Conservation (phyloP, 805 yeast genomes). For the Myxozyma kluyveri region DNA sequence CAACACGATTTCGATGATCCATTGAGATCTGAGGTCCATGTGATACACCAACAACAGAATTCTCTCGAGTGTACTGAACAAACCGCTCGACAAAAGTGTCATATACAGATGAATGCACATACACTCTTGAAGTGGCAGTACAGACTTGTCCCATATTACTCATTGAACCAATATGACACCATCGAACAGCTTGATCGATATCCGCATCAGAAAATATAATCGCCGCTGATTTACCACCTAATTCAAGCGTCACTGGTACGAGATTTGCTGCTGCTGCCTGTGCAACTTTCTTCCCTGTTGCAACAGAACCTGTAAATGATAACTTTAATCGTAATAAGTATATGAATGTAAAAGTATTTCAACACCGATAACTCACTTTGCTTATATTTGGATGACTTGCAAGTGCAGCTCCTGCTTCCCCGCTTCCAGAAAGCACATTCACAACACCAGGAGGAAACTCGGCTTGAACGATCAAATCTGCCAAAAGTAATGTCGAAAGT, state of each 20-base stretch:
- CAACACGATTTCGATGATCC: conserved; percentile 70
- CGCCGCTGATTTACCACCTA: conserved; percentile 95
- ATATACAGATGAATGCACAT: conserved; percentile 79
- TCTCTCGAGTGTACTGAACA: conserved; percentile 48
- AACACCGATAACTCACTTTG: conserved; percentile 52
- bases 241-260: conserved; percentile 87
- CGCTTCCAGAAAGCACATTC: conserved; percentile 68
- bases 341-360: background rate
- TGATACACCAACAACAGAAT: conserved; percentile 69
- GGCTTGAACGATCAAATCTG: conserved; percentile 55
- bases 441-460: conserved; percentile 78
- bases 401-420: conserved; percentile 68
- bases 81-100: conserved; percentile 65
- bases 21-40: conserved; percentile 91
- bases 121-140: conserved; percentile 88
- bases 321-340: conserved; percentile 43
- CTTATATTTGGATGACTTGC: conserved; percentile 64
- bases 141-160: conserved; percentile 95
- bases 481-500: conserved; percentile 61
- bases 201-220: conserved; percentile 85
- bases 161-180: conserved; percentile 76
- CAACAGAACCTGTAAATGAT: conserved; percentile 93
- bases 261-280: conserved; percentile 63
- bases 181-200: conserved; percentile 67
- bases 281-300: conserved; percentile 79